Evolutionary conservation across 345 rosid genomes (phyloP).

Genomic region (Eucalyptus sp.): DNA sequence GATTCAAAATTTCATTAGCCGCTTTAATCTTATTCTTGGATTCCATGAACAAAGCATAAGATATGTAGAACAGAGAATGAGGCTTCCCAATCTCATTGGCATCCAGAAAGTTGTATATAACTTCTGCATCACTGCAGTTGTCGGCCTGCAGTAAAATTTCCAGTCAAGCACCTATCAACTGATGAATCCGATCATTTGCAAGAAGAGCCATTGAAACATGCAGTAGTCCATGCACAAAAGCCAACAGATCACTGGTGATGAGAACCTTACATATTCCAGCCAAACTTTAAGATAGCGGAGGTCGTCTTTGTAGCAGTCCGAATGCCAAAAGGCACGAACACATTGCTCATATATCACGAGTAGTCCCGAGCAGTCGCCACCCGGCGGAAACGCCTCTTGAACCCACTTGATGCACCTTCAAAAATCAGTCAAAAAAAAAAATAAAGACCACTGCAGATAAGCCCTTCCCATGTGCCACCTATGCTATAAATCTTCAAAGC

Average conservation of each 20-base stretch:
- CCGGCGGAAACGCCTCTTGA: constrained; percentile 78
- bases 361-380: constrained; percentile 78
- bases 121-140: constrained; percentile 66
- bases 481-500: neutral
- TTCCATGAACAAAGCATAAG: constrained; percentile 73
- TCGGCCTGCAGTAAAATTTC: constrained; percentile 45
- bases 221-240: neutral
- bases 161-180: neutral
- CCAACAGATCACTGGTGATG: neutral
- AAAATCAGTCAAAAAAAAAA: neutral
- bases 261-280: constrained; percentile 76
- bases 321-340: constrained; percentile 83
- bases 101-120: constrained; percentile 68
- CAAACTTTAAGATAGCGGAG: constrained; percentile 94
- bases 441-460: neutral
- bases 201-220: neutral
- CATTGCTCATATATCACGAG: constrained; percentile 83
- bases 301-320: constrained; percentile 68
- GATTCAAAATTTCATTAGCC: constrained; percentile 67
- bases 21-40: constrained; percentile 59
- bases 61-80: constrained; percentile 41
- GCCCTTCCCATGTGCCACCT: neutral
- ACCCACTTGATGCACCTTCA: constrained; percentile 91
- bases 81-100: constrained; percentile 72
- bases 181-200: neutral